Evolutionary conservation across 73 alveolate genomes (phyloP), one percentile per base, ranked within the genome.

Genomic region (Blepharisma japonicum): DNA sequence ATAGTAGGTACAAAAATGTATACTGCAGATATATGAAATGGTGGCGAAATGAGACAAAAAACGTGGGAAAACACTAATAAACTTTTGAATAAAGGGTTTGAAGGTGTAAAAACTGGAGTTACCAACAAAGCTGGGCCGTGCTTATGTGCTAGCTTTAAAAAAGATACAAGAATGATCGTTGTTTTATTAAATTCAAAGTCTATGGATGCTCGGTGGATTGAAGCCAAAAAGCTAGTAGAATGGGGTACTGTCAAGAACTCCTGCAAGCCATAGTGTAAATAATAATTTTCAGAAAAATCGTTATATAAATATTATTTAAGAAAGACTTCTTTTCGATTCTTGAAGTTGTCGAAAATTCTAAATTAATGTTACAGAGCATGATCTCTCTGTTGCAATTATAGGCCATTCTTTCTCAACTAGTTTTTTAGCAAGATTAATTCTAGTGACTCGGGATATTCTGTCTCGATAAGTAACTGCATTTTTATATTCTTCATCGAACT

Each of bases 171-270:
- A 66, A 38, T 93, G 27, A 85, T 93, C 23, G 86, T 93, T 9
- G 83, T 88, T 6, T 88, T 93, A 5, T 77, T 93, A 71, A 90
- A 86, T 66, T 88, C 94, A 38, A 79, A 84, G 55, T 80, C 92
- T 6, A 88, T 87, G 89, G 96, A 93, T 11, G 77, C 88, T 70
- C 56, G 98, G 74, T 93, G 98, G 95, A 91, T 71, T 8, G 98
- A 93, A 42, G 91, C 94, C 20, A 81, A 86, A 6, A 93, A 88
- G 45, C 74, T 93, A 6, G 86, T 86, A 7, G 68, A 80, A 45
- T 93, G 98, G 97, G 95, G 91, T n/a, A 83, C 78, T 49, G 78
- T 85, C 68, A 27, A 32, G 42, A 1, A 32, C 42, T 32, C 42
- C 42, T 32, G 42, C 42, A 32, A 32, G 42, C 42, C 42, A 32